Evolutionary conservation across 2,329 filamentous ascomycete species (phyloP).

Genomic region (Colletotrichum eremochloae): DNA sequence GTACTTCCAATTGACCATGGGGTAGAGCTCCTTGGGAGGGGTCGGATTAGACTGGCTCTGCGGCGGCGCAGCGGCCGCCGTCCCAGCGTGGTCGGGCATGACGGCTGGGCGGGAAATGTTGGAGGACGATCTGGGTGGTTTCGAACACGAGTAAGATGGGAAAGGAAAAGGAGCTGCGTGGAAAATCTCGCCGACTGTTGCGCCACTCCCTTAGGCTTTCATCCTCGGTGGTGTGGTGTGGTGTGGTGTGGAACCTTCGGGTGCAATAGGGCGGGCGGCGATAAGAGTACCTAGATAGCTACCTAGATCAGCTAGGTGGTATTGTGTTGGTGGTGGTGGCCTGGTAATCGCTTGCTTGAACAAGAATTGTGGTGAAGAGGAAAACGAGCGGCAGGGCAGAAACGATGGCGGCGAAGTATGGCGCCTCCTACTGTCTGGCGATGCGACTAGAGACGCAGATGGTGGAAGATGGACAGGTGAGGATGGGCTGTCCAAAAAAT

Average conservation of each 20-base stretch:
- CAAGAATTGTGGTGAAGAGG: not conserved
- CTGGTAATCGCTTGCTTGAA: not conserved
- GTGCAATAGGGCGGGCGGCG: slow-evolving; percentile 14
- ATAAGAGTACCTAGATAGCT: not conserved
- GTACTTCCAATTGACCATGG: slow-evolving; percentile 81
- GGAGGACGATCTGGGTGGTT: not conserved
- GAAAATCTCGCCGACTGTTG: slow-evolving; percentile 29
- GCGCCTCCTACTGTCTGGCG: slow-evolving; percentile 8
- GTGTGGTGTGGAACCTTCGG: slow-evolving; percentile 29
- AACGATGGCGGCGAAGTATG: not conserved
- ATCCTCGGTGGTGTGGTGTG: slow-evolving; percentile 24
- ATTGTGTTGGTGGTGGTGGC: not conserved
- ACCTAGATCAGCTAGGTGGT: not conserved
- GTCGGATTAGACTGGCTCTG: slow-evolving; percentile 47
- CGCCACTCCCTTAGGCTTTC: slow-evolving; percentile 40
- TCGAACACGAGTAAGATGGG: not conserved
- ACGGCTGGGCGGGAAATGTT: not conserved
- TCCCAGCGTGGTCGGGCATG: slow-evolving; percentile 40
- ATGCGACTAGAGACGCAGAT: slow-evolving; percentile 21
- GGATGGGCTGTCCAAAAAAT: slow-evolving; percentile 25
- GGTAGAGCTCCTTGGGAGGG: slow-evolving; percentile 68
- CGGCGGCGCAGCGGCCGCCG: slow-evolving; percentile 42
- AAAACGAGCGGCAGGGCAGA: slow-evolving; percentile 10
- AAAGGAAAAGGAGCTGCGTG: not conserved
- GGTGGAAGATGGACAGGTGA: slow-evolving; percentile 18